Percentiles rank a stretch among this genome's conserved stretches.
Evolutionary conservation across 2,329 filamentous ascomycete genomes (phyloP).

Genomic region (Zasmidium cellare): DNA sequence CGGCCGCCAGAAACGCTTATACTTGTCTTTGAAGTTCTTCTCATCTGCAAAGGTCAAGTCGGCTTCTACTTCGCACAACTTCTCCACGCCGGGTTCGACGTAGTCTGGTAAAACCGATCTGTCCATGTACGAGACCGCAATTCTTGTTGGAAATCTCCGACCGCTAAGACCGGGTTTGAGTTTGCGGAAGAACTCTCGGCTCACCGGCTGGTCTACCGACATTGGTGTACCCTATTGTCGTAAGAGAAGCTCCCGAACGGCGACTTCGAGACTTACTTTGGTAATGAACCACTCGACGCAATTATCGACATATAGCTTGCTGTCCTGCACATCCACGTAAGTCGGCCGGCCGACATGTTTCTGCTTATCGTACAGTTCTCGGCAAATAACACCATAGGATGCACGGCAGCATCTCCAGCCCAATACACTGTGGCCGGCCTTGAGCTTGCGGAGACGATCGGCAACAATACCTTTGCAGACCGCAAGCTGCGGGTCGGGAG

Average conservation of each 20-base stretch:
- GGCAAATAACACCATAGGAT: conserved; percentile 1
- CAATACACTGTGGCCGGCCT: not conserved
- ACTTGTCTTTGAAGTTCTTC: conserved; percentile 37
- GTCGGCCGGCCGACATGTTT: not conserved
- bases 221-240: not conserved
- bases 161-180: not conserved
- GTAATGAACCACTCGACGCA: conserved; percentile 3
- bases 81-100: conserved; percentile 12
- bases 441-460: conserved; percentile 5
- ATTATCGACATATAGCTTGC: conserved; percentile 3
- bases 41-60: conserved; percentile 35
- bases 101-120: not conserved
- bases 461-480: conserved; percentile 5
- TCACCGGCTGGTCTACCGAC: not conserved
- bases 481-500: conserved; percentile 2
- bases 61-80: conserved; percentile 39
- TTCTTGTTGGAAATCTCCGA: not conserved
- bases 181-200: conserved; percentile 1
- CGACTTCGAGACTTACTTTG: not conserved
- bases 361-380: not conserved
- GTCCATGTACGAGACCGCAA: not conserved
- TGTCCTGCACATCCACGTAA: not conserved
- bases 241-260: not conserved
- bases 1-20: conserved; percentile 38
- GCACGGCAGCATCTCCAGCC: conserved; percentile 2